Conservation (phyloP, 2,329 filamentous ascomycete genomes). For the Scedosporium boydii region DNA sequence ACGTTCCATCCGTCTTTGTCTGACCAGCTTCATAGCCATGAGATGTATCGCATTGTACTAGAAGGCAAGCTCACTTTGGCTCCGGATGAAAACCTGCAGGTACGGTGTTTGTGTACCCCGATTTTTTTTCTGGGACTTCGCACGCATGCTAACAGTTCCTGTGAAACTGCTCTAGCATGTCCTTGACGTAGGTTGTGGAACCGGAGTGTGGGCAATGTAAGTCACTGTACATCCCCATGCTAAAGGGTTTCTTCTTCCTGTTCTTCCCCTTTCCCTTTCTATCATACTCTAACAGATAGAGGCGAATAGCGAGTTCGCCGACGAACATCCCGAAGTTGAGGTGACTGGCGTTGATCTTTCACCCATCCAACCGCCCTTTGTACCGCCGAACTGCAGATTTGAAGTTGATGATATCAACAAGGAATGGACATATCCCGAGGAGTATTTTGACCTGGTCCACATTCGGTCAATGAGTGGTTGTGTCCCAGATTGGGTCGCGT, state of each 20-base stretch:
- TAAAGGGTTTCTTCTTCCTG: too few species aligned
- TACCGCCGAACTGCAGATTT: conserved; percentile 54
- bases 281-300: background rate
- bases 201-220: conserved; percentile 27
- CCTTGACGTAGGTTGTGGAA: conserved; percentile 26
- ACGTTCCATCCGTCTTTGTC: too few species aligned
- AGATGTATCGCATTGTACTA: too few species aligned
- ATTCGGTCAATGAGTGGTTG: conserved; percentile 43
- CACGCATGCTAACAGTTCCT: background rate
- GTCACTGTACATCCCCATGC: background rate
- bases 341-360: conserved; percentile 47
- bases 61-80: background rate
- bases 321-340: conserved; percentile 33
- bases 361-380: conserved; percentile 46
- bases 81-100: too few species aligned
- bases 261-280: background rate
- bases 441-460: conserved; percentile 51
- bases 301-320: conserved; percentile 15
- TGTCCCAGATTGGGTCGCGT: conserved; percentile 41
- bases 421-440: conserved; percentile 33
- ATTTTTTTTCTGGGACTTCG: too few species aligned
- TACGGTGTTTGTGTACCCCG: too few species aligned
- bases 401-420: conserved; percentile 53
- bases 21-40: too few species aligned
- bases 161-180: conserved; percentile 13